These are phyloP conservation scores for Ceratobasidium sp. DNA, from an alignment of 1,284 basidiomycete species.

Conservation along the genomic window DNA sequence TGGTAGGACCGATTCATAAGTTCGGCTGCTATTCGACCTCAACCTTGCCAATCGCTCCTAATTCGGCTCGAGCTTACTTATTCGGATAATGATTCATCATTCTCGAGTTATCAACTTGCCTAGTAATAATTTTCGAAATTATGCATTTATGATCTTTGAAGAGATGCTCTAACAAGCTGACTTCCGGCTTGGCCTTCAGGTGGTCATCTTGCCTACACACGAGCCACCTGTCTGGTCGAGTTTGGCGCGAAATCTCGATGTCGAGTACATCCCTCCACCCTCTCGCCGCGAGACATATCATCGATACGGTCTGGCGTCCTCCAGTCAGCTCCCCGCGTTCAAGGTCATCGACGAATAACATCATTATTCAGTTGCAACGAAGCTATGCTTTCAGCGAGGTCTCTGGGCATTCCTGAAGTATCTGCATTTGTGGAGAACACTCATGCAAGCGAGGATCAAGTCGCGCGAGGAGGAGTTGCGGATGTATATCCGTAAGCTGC, in stretches of 20 bases:
- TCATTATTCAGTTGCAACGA: background rate
- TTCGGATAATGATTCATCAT: too few relatives aligned
- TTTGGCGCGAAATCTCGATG: too few relatives aligned
- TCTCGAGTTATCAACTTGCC: too few relatives aligned
- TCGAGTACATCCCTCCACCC: background rate
- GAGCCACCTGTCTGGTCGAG: too few relatives aligned
- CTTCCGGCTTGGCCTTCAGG: background rate
- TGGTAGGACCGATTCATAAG: background rate
- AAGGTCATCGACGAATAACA: background rate
- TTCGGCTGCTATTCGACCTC: background rate
- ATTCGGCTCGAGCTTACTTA: background rate
- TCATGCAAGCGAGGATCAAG: background rate
- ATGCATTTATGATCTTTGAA: background rate
- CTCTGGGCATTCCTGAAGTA: slow-evolving; percentile 23
- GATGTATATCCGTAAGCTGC: slow-evolving; percentile 21
- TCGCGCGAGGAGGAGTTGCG: slow-evolving; percentile 15
- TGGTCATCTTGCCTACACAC: background rate
- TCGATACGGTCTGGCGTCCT: background rate
- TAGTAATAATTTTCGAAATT: background rate
- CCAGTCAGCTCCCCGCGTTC: too few relatives aligned
- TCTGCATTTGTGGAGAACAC: slow-evolving; percentile 10
- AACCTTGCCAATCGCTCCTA: background rate
- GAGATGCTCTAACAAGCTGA: background rate
- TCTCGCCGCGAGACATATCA: too few relatives aligned
- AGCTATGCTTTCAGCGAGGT: slow-evolving; percentile 26